Base-by-base conservation (phyloP, 345 rosid species). In the Erucastrum elatum region DNA sequence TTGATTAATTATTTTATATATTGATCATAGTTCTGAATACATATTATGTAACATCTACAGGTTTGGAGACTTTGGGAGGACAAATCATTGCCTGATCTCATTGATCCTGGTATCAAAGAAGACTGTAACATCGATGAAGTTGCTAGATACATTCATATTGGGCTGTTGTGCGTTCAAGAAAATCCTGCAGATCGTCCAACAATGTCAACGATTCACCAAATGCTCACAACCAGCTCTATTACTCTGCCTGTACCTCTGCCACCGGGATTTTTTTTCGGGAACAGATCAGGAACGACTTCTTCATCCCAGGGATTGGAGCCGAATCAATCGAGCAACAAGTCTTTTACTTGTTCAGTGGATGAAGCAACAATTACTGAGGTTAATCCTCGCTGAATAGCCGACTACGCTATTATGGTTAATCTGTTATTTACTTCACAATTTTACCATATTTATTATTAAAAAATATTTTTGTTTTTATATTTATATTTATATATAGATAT, bases 151-250 rank as follows among this genome's bases (percentile, higher is more conserved):
- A 75, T 80, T 0, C 83, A 80, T 39, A 80, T 80, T 63, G 79
- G 79, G n/a, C 46, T 80, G 8, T 69, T 80, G 55, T 80, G 82
- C 6, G 82, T 80, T 68, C 82, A 80, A 80, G 82, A 74, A 68
- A 73, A 62, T 63, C 75, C 79, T 7, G 35, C 51, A 31, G 71
- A 74, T 61, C 70, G 82, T 5, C 82, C 79, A 61, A 51, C 60
- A 16, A 80, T 80, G 70, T 49, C 51, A 0, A 68, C 51, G 13
- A 39, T 67, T 8, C 11, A 67, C 59, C 77, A 73, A 17, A 68
- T 74, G 79, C 66, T 80, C 31, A 80, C 78, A 41, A 79, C 41
- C 58, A 51, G 55, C 25, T 72, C 75, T 4, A 53, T 79, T 8
- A 16, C 26, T 35, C 35, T 75, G 31, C 79, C 67, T 33, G 30